Evolutionary conservation across 78 protist species (phyloP).

Genomic region (Monocercomonoides exilis): DNA sequence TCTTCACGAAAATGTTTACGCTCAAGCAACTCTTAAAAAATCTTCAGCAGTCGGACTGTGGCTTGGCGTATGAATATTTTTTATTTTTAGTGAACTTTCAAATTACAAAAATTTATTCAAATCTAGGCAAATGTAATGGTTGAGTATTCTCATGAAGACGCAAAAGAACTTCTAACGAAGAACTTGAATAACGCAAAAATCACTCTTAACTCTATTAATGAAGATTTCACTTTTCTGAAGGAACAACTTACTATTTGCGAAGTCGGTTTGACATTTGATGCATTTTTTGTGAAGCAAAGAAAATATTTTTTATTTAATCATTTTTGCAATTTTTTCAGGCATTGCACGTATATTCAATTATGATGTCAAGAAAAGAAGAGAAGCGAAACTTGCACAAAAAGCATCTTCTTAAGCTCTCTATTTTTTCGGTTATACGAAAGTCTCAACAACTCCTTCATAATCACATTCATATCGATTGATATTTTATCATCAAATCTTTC

Average conservation of each 20-base stretch:
- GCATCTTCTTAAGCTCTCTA: no score
- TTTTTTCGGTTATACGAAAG: no score
- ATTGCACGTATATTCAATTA: conserved; percentile 8
- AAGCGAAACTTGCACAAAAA: no score
- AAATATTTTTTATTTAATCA: not conserved
- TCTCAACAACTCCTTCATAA: no score
- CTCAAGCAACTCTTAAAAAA: not conserved
- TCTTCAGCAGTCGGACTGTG: not conserved
- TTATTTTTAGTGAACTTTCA: not conserved
- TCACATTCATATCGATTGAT: no score
- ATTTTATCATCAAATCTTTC: no score
- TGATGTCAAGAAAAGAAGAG: not conserved
- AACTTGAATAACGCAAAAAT: not conserved
- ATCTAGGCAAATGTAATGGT: conserved; percentile 13
- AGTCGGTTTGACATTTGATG: not conserved
- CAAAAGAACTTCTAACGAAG: not conserved
- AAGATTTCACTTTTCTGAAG: not conserved
- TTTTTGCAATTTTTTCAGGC: not conserved
- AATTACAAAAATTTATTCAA: not conserved
- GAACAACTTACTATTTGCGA: conserved; percentile 5
- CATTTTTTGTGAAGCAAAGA: not conserved
- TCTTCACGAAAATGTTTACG: not conserved
- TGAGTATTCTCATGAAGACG: not conserved
- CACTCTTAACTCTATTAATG: not conserved
- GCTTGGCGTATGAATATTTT: not conserved